Evolutionary conservation across 768 basidiomycete genomes (phyloP).

Genomic region (Podaxis carcinomalis): DNA sequence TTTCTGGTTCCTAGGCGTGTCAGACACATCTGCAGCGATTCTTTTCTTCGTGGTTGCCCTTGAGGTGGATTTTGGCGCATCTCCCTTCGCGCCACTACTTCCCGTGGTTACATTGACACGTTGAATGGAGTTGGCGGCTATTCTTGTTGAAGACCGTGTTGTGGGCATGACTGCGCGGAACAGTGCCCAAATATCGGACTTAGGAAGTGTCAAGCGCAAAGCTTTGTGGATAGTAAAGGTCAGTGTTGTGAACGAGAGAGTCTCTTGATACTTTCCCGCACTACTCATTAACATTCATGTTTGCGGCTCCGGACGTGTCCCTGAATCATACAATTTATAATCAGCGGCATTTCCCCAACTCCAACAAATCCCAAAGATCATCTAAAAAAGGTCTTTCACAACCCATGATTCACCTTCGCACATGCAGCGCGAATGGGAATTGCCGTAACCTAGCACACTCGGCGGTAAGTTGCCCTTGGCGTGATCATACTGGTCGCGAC

Average conservation of each 20-base stretch:
- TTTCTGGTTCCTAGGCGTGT: conserved; percentile 15
- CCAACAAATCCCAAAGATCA: no score
- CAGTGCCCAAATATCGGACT: neutral
- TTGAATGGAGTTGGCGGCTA: conserved; percentile 8
- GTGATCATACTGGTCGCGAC: no score
- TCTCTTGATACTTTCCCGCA: neutral
- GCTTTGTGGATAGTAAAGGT: neutral
- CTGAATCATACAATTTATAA: neutral
- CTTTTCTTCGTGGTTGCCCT: conserved; percentile 19
- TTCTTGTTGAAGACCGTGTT: conserved; percentile 29
- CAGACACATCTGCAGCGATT: conserved; percentile 3
- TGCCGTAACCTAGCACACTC: no score
- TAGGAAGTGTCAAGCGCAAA: neutral
- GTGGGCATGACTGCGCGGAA: conserved; percentile 23
- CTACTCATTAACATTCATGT: neutral
- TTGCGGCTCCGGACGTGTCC: conserved; percentile 3
- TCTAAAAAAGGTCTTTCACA: no score
- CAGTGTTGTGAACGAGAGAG: neutral
- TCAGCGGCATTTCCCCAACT: neutral
- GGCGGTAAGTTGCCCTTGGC: no score
- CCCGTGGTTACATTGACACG: conserved; percentile 2
- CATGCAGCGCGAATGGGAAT: no score
- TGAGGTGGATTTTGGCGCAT: neutral
- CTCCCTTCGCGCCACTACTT: neutral
- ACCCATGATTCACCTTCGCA: no score